Evolutionary conservation across 1,284 basidiomycete genomes (phyloP).

Genomic region (Sanguinoderma infundibulare): DNA sequence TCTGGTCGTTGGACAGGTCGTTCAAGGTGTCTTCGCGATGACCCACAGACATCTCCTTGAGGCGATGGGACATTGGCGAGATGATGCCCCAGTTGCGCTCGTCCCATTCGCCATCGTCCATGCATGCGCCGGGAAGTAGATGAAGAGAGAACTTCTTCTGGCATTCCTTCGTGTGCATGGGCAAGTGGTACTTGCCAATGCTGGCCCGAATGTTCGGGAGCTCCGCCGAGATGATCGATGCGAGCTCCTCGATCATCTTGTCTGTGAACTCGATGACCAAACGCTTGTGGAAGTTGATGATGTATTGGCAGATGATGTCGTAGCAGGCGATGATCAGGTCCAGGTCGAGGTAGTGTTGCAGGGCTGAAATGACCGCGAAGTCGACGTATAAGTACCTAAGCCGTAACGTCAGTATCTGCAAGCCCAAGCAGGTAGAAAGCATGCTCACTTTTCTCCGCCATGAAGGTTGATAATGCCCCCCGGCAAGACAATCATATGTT

Average conservation of each 20-base stretch:
- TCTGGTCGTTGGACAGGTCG: slow-evolving; percentile 3
- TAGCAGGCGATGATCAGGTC: not conserved
- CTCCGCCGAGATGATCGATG: not conserved
- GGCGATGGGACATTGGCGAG: slow-evolving; percentile 17
- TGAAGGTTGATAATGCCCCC: slow-evolving; percentile 3
- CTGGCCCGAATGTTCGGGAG: not conserved
- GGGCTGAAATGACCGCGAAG: slow-evolving; percentile 4
- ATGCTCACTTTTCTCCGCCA: slow-evolving; percentile 1
- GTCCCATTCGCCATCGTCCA: slow-evolving; percentile 26
- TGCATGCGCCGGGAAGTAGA: slow-evolving; percentile 16
- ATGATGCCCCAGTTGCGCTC: slow-evolving; percentile 26
- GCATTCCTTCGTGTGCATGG: slow-evolving; percentile 25
- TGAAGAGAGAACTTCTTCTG: not conserved
- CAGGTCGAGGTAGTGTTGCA: slow-evolving; percentile 7
- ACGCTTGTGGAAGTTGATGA: not conserved
- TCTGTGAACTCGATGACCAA: not conserved
- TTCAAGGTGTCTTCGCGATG: slow-evolving; percentile 30
- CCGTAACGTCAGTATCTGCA: too few relatives aligned
- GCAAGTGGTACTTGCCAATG: slow-evolving; percentile 29
- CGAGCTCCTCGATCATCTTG: not conserved
- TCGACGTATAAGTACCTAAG: slow-evolving; percentile 8
- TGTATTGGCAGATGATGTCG: slow-evolving; percentile 22
- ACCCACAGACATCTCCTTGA: slow-evolving; percentile 28
- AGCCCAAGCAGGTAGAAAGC: too few relatives aligned
- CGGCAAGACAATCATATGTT: slow-evolving; percentile 5